phyloP scores from a whole-genome alignment of 495 filamentous ascomycete genomes.

The Corynascus novoguineensis region DNA sequence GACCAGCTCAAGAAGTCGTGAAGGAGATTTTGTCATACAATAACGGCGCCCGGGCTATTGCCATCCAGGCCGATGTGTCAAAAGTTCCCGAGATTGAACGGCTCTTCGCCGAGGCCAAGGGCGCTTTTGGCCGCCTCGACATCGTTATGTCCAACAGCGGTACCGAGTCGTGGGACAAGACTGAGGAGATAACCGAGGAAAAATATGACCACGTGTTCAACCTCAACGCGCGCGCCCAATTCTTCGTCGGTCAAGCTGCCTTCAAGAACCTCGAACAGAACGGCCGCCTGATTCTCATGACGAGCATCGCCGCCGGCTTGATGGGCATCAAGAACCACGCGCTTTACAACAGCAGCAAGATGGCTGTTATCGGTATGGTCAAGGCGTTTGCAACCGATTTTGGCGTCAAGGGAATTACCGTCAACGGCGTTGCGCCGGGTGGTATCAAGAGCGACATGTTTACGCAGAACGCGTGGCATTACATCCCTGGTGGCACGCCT shows the following conservation, averaged over 20 bases:
- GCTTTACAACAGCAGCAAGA: conserved; percentile 72
- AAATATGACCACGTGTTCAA: conserved; percentile 73
- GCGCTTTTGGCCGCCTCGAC: conserved; percentile 63
- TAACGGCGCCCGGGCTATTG: conserved; percentile 53
- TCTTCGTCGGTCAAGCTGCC: conserved; percentile 76
- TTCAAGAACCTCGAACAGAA: conserved; percentile 61
- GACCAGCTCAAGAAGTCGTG: conserved; percentile 59
- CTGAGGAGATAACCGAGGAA: conserved; percentile 65
- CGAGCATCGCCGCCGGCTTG: conserved; percentile 47
- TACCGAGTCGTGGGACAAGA: conserved; percentile 56
- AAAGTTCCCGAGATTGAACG: conserved; percentile 56
- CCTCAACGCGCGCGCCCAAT: conserved; percentile 72
- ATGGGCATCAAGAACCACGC: conserved; percentile 64
- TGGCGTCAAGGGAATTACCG: conserved; percentile 65
- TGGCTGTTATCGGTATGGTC: conserved; percentile 72
- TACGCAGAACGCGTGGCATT: conserved; percentile 59
- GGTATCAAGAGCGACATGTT: conserved; percentile 81
- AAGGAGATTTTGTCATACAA: conserved; percentile 36
- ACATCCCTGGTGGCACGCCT: conserved; percentile 45
- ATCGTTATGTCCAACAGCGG: conserved; percentile 71
- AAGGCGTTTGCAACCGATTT: conserved; percentile 69
- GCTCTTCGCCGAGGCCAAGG: conserved; percentile 58
- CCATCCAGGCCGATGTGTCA: conserved; percentile 72
- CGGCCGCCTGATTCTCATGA: conserved; percentile 63
- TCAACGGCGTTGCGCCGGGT: conserved; percentile 70